Conservation (phyloP, 345 rosid genomes). For the Orychophragmus violaceus region DNA sequence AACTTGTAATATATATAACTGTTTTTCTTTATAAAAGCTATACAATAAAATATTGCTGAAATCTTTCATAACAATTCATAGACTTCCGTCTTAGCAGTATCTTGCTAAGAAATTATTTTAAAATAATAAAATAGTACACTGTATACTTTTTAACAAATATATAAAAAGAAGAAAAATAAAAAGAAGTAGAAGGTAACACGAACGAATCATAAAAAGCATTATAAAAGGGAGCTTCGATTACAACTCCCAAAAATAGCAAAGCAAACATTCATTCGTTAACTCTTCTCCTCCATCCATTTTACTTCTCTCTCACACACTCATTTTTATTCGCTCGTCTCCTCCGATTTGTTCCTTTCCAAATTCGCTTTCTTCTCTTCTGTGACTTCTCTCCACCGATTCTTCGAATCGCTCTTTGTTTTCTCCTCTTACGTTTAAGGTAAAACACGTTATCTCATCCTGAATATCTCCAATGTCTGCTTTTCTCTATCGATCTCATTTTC, state of each 20-base stretch:
- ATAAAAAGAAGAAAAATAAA: no score
- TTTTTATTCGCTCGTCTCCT: not conserved
- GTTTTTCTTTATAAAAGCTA: no score
- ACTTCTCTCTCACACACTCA: constrained; percentile 12
- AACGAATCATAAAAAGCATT: constrained; percentile 23
- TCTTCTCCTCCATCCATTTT: constrained; percentile 36
- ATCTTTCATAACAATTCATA: no score
- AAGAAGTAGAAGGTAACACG: not conserved
- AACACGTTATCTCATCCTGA: not conserved
- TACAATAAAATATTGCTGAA: no score
- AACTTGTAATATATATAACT: no score
- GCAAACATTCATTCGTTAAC: constrained; percentile 19
- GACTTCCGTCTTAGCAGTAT: no score
- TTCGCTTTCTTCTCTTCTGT: not conserved
- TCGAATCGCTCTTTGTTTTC: not conserved
- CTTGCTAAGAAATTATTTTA: no score
- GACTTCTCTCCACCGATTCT: not conserved
- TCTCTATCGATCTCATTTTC: not conserved
- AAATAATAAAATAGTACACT: no score
- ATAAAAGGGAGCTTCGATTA: constrained; percentile 19
- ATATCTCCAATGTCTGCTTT: not conserved
- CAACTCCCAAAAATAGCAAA: constrained; percentile 20
- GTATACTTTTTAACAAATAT: not conserved
- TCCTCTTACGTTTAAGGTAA: constrained; percentile 5
- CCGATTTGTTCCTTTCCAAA: not conserved